Conservation (phyloP, 495 filamentous ascomycete genomes). For the Cercophora samala region DNA sequence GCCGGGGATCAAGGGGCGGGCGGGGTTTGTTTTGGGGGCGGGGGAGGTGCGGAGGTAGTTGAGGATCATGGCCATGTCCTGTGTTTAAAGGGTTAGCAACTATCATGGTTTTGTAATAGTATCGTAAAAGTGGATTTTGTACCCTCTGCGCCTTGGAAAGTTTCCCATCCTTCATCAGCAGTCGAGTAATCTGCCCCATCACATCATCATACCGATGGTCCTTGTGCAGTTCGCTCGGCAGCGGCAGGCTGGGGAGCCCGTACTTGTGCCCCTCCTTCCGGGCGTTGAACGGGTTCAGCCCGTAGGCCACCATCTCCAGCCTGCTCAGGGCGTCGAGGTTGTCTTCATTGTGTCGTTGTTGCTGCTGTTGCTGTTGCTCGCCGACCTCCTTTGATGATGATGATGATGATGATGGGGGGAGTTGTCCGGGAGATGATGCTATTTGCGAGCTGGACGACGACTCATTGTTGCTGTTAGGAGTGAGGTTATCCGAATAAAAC, state of each 20-base stretch:
- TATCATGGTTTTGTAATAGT: too few relatives aligned
- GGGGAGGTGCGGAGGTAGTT: constrained; percentile 81
- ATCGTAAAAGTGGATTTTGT: too few relatives aligned
- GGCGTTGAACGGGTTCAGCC: constrained; percentile 29
- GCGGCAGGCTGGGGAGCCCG: constrained; percentile 61
- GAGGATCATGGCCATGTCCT: constrained; percentile 85
- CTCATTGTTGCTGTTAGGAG: neutral
- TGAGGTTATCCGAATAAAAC: constrained; percentile 25
- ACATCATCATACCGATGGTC: constrained; percentile 78
- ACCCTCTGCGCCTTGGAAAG: constrained; percentile 78
- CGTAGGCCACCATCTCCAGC: constrained; percentile 36
- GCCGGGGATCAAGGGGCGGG: constrained; percentile 67
- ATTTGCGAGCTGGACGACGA: neutral
- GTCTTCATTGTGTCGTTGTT: constrained; percentile 18
- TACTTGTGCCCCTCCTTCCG: constrained; percentile 65
- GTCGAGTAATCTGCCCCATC: constrained; percentile 79
- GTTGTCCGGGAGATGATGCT: constrained; percentile 13
- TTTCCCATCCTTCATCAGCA: constrained; percentile 89
- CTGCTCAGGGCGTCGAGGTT: constrained; percentile 38
- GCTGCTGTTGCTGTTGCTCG: neutral
- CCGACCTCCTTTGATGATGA: neutral
- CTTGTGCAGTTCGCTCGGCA: constrained; percentile 59
- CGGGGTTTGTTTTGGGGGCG: constrained; percentile 65
- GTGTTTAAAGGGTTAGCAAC: neutral
- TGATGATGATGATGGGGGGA: too few relatives aligned